These are phyloP conservation scores for Trypanosoma scelopori DNA, from an alignment of 208 protist genomes.

Conservation along the genomic window DNA sequence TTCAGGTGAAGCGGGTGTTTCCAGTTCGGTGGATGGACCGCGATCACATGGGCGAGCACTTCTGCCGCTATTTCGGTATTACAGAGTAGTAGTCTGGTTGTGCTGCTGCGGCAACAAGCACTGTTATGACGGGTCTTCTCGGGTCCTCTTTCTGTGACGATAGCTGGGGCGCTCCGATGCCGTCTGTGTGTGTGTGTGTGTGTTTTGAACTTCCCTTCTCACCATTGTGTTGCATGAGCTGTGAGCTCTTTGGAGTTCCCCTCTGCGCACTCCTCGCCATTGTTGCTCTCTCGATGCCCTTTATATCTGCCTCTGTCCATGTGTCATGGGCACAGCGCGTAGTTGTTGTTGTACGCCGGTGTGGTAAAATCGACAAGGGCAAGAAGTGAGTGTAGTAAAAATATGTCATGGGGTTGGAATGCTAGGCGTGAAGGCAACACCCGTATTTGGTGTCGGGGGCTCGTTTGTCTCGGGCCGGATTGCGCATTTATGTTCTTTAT, in stretches of 20 bases:
- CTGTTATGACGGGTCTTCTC: no score
- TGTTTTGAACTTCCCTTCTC: slow-evolving; percentile 1
- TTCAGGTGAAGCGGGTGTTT: slow-evolving; percentile 60
- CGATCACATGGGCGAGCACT: slow-evolving; percentile 77
- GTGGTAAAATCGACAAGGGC: background rate
- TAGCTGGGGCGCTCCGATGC: no score
- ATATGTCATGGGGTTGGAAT: slow-evolving; percentile 13
- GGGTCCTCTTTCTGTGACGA: no score
- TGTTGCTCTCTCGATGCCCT: slow-evolving; percentile 5
- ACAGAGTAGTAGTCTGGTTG: slow-evolving; percentile 10
- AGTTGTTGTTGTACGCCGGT: background rate
- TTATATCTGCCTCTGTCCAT: background rate
- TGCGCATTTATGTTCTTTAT: slow-evolving; percentile 44
- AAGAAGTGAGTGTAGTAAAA: background rate
- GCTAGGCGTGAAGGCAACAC: slow-evolving; percentile 39
- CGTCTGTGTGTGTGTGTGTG: no score
- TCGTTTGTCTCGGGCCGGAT: slow-evolving; percentile 63
- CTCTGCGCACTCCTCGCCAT: background rate
- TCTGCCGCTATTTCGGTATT: slow-evolving; percentile 69
- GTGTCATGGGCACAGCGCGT: no score
- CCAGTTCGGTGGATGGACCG: slow-evolving; percentile 74
- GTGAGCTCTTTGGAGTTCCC: background rate
- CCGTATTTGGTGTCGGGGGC: slow-evolving; percentile 38
- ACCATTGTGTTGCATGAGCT: slow-evolving; percentile 21
- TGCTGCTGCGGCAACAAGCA: background rate